phyloP scores from a whole-genome alignment of 305 asterid species.

The Fraxinus albicans region DNA sequence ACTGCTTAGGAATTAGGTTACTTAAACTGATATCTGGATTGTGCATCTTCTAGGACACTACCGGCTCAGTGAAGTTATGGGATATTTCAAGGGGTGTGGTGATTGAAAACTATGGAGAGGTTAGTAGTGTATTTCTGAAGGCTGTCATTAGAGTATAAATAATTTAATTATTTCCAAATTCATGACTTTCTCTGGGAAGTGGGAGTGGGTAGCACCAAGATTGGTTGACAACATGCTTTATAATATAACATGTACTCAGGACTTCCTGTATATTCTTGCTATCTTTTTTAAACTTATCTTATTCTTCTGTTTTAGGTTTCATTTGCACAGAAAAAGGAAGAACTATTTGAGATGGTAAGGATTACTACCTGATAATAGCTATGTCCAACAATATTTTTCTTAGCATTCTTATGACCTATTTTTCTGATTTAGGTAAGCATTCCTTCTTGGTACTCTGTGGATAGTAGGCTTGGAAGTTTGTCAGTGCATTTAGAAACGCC shows the following conservation, averaged over 20 bases:
- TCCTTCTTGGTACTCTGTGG: conserved; percentile 93
- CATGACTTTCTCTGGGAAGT: background rate
- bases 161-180: background rate
- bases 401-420: conserved; percentile 26
- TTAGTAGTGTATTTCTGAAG: conserved; percentile 34
- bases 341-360: conserved; percentile 90
- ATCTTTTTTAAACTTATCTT: conserved; percentile 13
- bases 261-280: background rate
- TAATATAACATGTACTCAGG: background rate
- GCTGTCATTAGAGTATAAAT: background rate
- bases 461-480: conserved; percentile 84
- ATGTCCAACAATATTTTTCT: conserved; percentile 11
- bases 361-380: background rate
- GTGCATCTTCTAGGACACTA: conserved; percentile 60
- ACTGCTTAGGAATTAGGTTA: conserved; percentile 11
- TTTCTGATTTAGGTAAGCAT: conserved; percentile 69
- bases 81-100: conserved; percentile 87
- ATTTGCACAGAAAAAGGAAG: conserved; percentile 94
- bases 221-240: background rate
- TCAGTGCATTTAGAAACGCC: conserved; percentile 88
- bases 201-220: background rate
- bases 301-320: conserved; percentile 58
- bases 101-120: conserved; percentile 84
- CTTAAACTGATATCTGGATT: conserved; percentile 18
- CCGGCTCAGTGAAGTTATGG: conserved; percentile 86